Base-by-base conservation (phyloP, 2,329 filamentous ascomycete species). In the Colletotrichum neosansevieriae region DNA sequence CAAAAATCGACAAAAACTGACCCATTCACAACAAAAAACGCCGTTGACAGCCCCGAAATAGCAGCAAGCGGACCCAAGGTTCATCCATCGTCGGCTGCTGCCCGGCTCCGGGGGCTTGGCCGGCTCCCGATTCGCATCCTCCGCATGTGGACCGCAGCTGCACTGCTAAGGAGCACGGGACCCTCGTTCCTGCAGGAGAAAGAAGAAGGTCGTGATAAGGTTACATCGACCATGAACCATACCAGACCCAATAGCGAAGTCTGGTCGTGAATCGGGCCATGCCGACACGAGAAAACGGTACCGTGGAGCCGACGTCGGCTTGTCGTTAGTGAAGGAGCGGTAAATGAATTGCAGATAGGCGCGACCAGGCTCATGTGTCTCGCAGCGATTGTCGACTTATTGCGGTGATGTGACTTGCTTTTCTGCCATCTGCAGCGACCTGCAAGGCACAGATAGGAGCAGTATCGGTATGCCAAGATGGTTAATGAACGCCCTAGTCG, bases 211-310 rank as follows among this genome's bases (percentile, higher is more conserved):
- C 45, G 17, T 42, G 7, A 54, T 34, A 44, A 45, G 58, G 51
- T 67, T 67, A 32, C 51, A 58, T 67, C 11, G 32, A 11, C 45
- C 53, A 67, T 29, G 51, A 29, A 29, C n/a, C 32, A 2, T 45
- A 1, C 44, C 58, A 58, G 10, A 29, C 63, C 44, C n/a, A 63
- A 57, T 34, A 13, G 42, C 45, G 40, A 66, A 62, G 49, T 15
- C 4, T 47, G 19, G 29, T 11, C 11, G 57, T 29, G 36, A 50
- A 53, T 44, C 38, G 21, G 47, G 17, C 44, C 59, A 24, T 53
- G 11, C 38, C 21, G 21, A 57, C 34, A 51, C 63, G 50, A 50
- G 50, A n/a, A 62, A 60, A 45, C 3, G 42, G 63, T 13, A 44
- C 29, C n/a, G 13, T 19, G 38, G 50, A 67, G n/a, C 42, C 38